Percentiles rank a stretch among this genome's conserved stretches.
These are phyloP conservation scores for Cercospora sesami DNA, from an alignment of 2,329 filamentous ascomycete species.

Conservation along the genomic window DNA sequence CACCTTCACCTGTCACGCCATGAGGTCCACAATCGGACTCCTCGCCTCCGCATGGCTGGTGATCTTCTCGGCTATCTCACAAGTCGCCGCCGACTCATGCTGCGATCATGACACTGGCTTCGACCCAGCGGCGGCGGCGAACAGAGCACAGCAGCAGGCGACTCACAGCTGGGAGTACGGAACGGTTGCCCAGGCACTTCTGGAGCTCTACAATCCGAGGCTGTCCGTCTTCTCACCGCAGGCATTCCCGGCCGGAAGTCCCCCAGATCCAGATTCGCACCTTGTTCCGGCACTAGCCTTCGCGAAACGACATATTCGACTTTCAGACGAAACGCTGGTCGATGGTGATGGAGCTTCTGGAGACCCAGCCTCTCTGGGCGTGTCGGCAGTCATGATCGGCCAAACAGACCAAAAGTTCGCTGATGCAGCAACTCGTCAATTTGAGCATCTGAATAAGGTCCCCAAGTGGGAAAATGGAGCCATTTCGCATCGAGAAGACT, in stretches of 20 bases:
- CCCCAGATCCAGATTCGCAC: slow-evolving; percentile 11
- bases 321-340: slow-evolving; percentile 38
- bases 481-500: slow-evolving; percentile 50
- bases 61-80: neutral
- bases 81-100: slow-evolving; percentile 13
- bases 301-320: slow-evolving; percentile 39
- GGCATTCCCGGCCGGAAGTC: slow-evolving; percentile 18
- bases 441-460: slow-evolving; percentile 44
- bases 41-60: neutral
- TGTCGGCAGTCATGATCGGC: slow-evolving; percentile 49
- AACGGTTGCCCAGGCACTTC: slow-evolving; percentile 44
- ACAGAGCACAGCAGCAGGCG: slow-evolving; percentile 21
- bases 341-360: slow-evolving; percentile 43
- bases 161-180: slow-evolving; percentile 45
- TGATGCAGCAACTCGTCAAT: slow-evolving; percentile 46
- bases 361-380: slow-evolving; percentile 51
- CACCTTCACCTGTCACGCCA: neutral
- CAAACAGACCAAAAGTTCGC: slow-evolving; percentile 40
- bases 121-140: slow-evolving; percentile 16
- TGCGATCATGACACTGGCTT: slow-evolving; percentile 20
- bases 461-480: slow-evolving; percentile 44
- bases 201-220: slow-evolving; percentile 43
- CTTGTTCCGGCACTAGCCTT: slow-evolving; percentile 27
- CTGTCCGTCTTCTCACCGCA: slow-evolving; percentile 31
- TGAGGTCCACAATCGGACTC: neutral